A percentile compares a stretch with the other conserved stretches of the same genome.
Conservation (phyloP, 2,329 filamentous ascomycete genomes). For the Dendrostoma leiphaemia region DNA sequence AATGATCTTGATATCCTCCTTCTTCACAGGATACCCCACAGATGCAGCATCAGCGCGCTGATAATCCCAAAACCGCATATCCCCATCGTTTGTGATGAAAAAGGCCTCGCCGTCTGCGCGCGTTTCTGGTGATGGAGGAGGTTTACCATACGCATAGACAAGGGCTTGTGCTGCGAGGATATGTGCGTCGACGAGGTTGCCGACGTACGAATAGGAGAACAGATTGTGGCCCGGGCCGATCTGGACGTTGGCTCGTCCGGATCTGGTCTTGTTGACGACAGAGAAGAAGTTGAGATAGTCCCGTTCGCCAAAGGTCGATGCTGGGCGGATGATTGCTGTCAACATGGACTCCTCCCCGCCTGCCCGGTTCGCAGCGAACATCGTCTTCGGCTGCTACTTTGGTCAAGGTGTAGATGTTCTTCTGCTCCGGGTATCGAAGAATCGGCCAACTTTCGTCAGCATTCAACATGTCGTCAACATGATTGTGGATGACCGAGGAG, state of each 20-base stretch:
- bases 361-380: neutral
- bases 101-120: neutral
- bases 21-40: neutral
- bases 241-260: neutral
- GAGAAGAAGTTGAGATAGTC: neutral
- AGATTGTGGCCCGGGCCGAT: neutral
- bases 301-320: neutral
- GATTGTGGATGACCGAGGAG: too few relatives aligned
- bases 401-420: neutral
- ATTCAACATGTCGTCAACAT: too few relatives aligned
- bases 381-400: neutral
- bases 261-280: neutral
- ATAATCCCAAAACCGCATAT: neutral
- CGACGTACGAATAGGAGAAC: neutral
- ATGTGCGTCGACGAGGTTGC: neutral
- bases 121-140: neutral
- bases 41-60: neutral
- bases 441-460: neutral
- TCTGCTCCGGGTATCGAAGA: neutral
- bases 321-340: neutral
- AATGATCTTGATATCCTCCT: too few relatives aligned
- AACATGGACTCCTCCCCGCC: neutral
- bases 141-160: neutral
- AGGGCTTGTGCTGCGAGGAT: neutral
- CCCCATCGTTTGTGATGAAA: constrained; percentile 1